These are phyloP conservation scores for Raphidocelis subcapitata DNA, from an alignment of 139 green algal genomes.

Conservation along the genomic window DNA sequence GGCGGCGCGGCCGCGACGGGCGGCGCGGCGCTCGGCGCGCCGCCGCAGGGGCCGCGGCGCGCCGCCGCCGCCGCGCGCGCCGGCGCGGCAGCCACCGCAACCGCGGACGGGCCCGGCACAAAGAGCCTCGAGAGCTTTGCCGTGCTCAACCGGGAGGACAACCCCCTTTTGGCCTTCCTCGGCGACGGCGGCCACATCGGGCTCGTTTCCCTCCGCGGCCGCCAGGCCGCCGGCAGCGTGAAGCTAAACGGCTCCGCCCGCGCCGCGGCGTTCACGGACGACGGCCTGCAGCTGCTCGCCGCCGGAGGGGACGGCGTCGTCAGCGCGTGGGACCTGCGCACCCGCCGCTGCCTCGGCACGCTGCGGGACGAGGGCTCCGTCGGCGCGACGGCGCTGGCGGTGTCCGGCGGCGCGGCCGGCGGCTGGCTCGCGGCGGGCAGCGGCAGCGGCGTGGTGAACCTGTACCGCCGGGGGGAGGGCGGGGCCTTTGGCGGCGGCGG, in stretches of 20 bases:
- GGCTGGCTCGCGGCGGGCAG: slow-evolving; percentile 69
- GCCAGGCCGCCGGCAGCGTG: slow-evolving; percentile 70
- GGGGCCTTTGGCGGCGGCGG: not conserved
- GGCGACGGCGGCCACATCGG: slow-evolving; percentile 62
- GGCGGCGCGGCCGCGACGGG: not conserved
- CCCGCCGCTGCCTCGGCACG: slow-evolving; percentile 67
- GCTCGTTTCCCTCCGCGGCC: slow-evolving; percentile 74
- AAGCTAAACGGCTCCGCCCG: slow-evolving; percentile 86
- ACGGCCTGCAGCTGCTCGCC: slow-evolving; percentile 71
- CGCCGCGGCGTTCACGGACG: slow-evolving; percentile 66
- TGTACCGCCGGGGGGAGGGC: slow-evolving; percentile 63
- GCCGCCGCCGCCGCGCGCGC: not conserved
- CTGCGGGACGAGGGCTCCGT: slow-evolving; percentile 71
- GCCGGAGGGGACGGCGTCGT: slow-evolving; percentile 78
- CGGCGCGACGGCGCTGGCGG: slow-evolving; percentile 45
- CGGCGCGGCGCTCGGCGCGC: not conserved
- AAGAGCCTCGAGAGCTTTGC: slow-evolving; percentile 79
- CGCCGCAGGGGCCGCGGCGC: slow-evolving; percentile 4
- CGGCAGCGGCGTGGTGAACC: slow-evolving; percentile 80
- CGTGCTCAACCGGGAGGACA: slow-evolving; percentile 34
- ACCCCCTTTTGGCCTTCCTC: slow-evolving; percentile 74
- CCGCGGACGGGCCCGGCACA: slow-evolving; percentile 11
- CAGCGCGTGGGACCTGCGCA: slow-evolving; percentile 94
- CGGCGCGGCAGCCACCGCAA: not conserved
- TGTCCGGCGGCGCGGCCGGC: slow-evolving; percentile 54